Evolutionary conservation across 108 stramenopile species (phyloP), one percentile per base, ranked within the genome.

Genomic region (Nitzschia putrida): DNA sequence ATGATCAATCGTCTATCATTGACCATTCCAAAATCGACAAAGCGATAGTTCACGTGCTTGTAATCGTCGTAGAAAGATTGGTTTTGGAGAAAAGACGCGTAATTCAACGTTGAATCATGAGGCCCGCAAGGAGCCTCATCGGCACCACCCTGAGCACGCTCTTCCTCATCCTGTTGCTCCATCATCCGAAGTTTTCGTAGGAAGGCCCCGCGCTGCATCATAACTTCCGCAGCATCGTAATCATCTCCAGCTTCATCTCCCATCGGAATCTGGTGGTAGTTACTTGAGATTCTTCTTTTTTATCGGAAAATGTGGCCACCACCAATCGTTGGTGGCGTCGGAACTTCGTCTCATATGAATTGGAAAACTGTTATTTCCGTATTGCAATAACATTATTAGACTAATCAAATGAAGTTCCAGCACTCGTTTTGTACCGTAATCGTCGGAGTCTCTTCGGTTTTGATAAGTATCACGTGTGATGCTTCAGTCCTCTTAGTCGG

Each of bases 51-150:
- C 37, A 89, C 79, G 66, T 91, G 90, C 61, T 94, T 94, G 55
- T 86, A 78, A 75, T 91, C 93, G 65, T 94, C 93, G 63, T 90
- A 85, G 50, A 79, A 83, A 12, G 70, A 29, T 53, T 92, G 88
- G 73, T 85, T 76, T 40, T 74, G 38, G 1, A 91, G 78, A 65
- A 84, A 91, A 3, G 83, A 83, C 37, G 77, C 44, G 64, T 94
- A 94, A 42, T 43, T 42, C 18, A 82, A 29, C 4, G 58, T 59
- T n/a, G 29, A 37, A 29, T 56, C 49, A n/a, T 25, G 47, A n/a
- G 53, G 29, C n/a, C 53, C 56, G 40, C 41, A 11, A 21, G 18
- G 21, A 45, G 47, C 5, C 37, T 67, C 64, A 49, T 9, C 18
- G 18, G 18, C 18, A 50, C 13, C 47, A 23, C 7, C 65, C 61